Evolutionary conservation across 345 rosid genomes (phyloP).

Genomic region (Euphorbia pulcherrima): DNA sequence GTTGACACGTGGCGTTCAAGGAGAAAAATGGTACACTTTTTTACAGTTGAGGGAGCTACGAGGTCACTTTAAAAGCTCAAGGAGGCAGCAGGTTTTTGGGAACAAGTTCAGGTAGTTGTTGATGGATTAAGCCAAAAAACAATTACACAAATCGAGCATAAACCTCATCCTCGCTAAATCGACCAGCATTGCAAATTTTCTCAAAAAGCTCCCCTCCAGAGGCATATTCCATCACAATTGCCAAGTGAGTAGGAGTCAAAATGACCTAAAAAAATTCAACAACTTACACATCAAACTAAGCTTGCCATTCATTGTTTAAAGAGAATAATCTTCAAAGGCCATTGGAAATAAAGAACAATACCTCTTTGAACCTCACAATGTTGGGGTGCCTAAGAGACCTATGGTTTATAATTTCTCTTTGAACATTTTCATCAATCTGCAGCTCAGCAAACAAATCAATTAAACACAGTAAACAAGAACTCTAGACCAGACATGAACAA

Average conservation of each 20-base stretch:
- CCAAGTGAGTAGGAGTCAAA: slow-evolving; percentile 32
- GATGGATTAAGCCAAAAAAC: too few relatives aligned
- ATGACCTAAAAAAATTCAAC: slow-evolving; percentile 19
- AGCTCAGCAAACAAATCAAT: background rate
- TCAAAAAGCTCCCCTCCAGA: slow-evolving; percentile 39
- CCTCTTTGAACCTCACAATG: slow-evolving; percentile 37
- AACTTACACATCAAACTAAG: background rate
- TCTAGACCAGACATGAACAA: background rate
- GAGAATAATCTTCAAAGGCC: too few relatives aligned
- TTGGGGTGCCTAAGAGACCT: slow-evolving; percentile 33
- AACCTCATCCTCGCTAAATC: slow-evolving; percentile 36
- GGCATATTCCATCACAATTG: slow-evolving; percentile 37
- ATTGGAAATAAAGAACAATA: background rate
- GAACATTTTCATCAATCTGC: slow-evolving; percentile 36
- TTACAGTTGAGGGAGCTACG: too few relatives aligned
- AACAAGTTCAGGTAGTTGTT: too few relatives aligned
- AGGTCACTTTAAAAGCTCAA: too few relatives aligned
- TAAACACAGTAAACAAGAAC: background rate
- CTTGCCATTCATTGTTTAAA: background rate
- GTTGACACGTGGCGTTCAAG: too few relatives aligned
- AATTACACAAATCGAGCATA: background rate
- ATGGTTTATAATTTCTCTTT: slow-evolving; percentile 34
- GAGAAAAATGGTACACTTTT: too few relatives aligned
- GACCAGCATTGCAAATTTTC: slow-evolving; percentile 27
- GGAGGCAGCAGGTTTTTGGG: too few relatives aligned